Evolutionary conservation across 345 rosid genomes (phyloP).

Genomic region (Aquilaria sinensis): DNA sequence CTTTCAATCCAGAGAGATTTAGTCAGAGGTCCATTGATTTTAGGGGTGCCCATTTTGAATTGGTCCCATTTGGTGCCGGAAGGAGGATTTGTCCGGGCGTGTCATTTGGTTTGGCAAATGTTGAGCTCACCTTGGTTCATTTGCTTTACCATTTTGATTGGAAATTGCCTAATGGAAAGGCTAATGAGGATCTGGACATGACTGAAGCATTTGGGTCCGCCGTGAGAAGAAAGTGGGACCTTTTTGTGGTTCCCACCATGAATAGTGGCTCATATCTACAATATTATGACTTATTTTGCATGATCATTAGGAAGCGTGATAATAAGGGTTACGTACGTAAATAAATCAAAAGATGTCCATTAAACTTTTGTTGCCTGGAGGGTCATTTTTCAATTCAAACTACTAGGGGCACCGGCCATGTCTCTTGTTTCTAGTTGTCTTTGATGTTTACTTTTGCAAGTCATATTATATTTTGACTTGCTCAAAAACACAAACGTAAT

Average conservation of each 20-base stretch:
- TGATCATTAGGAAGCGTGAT: too few relatives aligned
- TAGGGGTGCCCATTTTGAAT: conserved; percentile 18
- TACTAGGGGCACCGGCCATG: too few relatives aligned
- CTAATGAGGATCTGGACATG: conserved; percentile 20
- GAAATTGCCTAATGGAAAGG: conserved; percentile 14
- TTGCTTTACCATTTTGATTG: conserved; percentile 28
- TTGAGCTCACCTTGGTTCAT: conserved; percentile 20
- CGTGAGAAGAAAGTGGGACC: conserved; percentile 10
- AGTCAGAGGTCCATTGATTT: conserved; percentile 16
- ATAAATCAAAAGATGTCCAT: too few relatives aligned
- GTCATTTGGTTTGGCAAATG: conserved; percentile 7
- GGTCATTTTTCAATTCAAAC: too few relatives aligned
- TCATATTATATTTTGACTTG: too few relatives aligned
- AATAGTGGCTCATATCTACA: too few relatives aligned
- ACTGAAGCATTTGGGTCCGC: conserved; percentile 9
- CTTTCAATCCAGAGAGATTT: conserved; percentile 24
- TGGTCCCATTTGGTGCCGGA: conserved; percentile 28
- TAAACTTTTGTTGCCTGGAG: too few relatives aligned
- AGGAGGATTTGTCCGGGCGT: conserved; percentile 32
- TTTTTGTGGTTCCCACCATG: conserved; percentile 5
- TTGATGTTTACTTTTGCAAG: too few relatives aligned
- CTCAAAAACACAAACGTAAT: too few relatives aligned
- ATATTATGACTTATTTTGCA: too few relatives aligned
- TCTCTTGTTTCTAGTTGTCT: too few relatives aligned
- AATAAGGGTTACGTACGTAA: too few relatives aligned